Evolutionary conservation across 1,284 basidiomycete genomes (phyloP).

Genomic region (Phellopilus nigrolimitatus): DNA sequence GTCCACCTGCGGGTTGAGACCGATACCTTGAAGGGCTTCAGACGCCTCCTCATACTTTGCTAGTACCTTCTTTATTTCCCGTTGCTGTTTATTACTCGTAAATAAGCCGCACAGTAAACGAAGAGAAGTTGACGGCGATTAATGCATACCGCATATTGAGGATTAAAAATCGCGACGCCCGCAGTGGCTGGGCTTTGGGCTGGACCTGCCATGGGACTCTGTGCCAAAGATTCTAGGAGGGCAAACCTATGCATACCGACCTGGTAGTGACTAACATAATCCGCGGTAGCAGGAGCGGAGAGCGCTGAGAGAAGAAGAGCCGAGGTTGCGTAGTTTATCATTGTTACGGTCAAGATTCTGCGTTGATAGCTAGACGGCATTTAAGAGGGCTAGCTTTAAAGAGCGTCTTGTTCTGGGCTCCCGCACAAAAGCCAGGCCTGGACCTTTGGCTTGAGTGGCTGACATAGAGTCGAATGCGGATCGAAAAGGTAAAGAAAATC

Average conservation of each 20-base stretch:
- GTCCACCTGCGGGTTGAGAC: slow-evolving; percentile 31
- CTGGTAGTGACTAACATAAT: slow-evolving; percentile 3
- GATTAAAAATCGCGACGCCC: slow-evolving; percentile 13
- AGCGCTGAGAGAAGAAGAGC: slow-evolving; percentile 1
- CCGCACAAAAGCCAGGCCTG: background rate
- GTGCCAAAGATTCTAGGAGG: slow-evolving; percentile 6
- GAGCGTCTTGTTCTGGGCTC: background rate
- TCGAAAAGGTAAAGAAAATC: background rate
- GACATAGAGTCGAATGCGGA: background rate
- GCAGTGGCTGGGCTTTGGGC: background rate
- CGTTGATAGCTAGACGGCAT: background rate
- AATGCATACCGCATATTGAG: slow-evolving; percentile 14
- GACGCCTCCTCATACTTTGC: slow-evolving; percentile 36
- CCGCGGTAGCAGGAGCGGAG: background rate
- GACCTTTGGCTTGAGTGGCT: background rate
- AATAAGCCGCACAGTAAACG: background rate
- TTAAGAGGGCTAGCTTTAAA: background rate
- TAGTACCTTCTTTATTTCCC: slow-evolving; percentile 30
- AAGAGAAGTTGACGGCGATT: background rate
- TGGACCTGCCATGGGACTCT: background rate
- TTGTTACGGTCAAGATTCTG: background rate
- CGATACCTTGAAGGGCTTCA: slow-evolving; percentile 33
- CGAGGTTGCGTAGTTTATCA: background rate
- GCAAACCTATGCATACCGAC: slow-evolving; percentile 15
- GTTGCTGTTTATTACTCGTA: slow-evolving; percentile 23